These are phyloP conservation scores for Raddia guianensis DNA, from an alignment of 176 grass and related monocot species.

Conservation along the genomic window DNA sequence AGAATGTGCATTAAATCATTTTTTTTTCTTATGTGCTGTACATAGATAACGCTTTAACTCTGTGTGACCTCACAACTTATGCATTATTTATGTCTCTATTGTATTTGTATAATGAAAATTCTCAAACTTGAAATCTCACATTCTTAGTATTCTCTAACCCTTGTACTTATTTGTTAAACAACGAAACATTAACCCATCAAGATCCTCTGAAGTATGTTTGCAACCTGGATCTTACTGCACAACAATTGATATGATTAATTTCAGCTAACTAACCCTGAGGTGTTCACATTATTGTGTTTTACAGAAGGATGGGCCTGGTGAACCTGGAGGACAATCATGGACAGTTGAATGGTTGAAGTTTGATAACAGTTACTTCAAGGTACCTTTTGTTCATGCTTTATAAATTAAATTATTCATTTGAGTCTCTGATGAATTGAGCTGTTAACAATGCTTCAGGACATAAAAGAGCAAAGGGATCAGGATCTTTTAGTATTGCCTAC, in stretches of 20 bases:
- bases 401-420: conserved; percentile 1
- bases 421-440: conserved; percentile 21
- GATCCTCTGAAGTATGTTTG: not conserved
- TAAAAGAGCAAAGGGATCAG: conserved; percentile 76
- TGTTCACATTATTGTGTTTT: conserved; percentile 18
- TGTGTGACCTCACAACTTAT: not conserved
- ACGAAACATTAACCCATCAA: not conserved
- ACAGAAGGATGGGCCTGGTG: conserved; percentile 97
- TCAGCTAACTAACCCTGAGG: not conserved
- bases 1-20: not conserved
- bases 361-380: conserved; percentile 96
- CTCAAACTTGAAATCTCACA: conserved; percentile 1
- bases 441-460: conserved; percentile 66
- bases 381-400: conserved; percentile 33
- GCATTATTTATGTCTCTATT: not conserved
- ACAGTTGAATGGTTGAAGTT: conserved; percentile 94
- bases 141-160: not conserved
- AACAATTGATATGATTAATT: conserved; percentile 9
- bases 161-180: not conserved
- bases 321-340: conserved; percentile 96
- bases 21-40: not conserved
- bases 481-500: conserved; percentile 90
- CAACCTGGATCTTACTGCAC: not conserved
- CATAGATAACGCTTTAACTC: not conserved
- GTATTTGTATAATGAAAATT: not conserved